Conservation (phyloP, 2,329 filamentous ascomycete species). For the Falciphora oryzae region DNA sequence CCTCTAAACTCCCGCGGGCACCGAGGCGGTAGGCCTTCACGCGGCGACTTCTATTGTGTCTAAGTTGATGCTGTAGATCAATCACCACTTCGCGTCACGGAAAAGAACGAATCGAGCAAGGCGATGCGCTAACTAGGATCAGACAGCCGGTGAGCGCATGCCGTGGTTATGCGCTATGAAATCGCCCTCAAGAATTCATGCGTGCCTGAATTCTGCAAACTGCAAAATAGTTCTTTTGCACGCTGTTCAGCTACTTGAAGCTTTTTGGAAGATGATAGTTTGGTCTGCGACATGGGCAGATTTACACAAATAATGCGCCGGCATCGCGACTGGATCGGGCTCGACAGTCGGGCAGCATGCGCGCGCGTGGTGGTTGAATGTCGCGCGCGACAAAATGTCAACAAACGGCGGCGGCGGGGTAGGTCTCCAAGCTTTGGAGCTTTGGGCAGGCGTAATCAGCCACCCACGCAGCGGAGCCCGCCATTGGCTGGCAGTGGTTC, state of each 20-base stretch:
- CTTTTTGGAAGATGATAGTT: too few relatives aligned
- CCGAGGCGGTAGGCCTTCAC: neutral
- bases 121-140: too few relatives aligned
- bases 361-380: too few relatives aligned
- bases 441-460: neutral
- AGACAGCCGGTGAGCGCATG: too few relatives aligned
- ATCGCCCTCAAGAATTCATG: too few relatives aligned
- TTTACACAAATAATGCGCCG: neutral
- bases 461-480: neutral
- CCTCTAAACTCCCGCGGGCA: neutral
- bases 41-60: too few relatives aligned
- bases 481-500: neutral
- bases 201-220: too few relatives aligned
- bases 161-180: too few relatives aligned
- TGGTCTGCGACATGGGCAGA: neutral
- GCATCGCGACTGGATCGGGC: neutral
- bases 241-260: neutral
- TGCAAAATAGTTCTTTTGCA: neutral
- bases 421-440: neutral
- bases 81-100: too few relatives aligned
- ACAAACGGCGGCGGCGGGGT: neutral
- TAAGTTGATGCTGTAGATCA: too few relatives aligned
- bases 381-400: neutral
- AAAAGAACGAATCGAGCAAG: too few relatives aligned
- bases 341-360: neutral